Percentiles rank a stretch among this genome's conserved stretches.
Evolutionary conservation across 306 rosid genomes (phyloP).

Genomic region (Cicer judaicum): DNA sequence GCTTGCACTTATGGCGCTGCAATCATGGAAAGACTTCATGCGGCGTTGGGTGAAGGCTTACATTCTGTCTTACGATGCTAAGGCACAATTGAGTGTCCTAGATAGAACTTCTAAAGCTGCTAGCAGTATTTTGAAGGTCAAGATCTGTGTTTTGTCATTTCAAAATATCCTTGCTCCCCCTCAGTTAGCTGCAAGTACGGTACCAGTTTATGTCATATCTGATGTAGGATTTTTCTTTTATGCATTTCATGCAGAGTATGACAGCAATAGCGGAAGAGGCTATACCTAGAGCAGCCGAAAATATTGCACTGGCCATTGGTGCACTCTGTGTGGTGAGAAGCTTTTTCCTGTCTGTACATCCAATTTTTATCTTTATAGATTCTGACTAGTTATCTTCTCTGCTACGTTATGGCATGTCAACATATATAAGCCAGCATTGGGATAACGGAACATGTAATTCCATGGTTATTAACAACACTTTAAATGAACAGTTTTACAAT

Average conservation of each 20-base stretch:
- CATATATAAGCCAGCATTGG: constrained; percentile 10
- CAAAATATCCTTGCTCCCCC: constrained; percentile 24
- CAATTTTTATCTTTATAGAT: constrained; percentile 26
- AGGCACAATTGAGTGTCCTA: constrained; percentile 57
- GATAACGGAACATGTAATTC: constrained; percentile 33
- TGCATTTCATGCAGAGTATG: constrained; percentile 62
- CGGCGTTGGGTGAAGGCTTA: constrained; percentile 84
- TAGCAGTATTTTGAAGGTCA: constrained; percentile 78
- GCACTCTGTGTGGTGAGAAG: constrained; percentile 84
- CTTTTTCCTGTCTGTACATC: constrained; percentile 40
- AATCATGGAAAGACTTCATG: constrained; percentile 91
- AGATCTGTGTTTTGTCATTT: constrained; percentile 35
- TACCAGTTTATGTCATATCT: constrained; percentile 38
- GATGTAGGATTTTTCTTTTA: constrained; percentile 40
- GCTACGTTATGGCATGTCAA: constrained; percentile 33
- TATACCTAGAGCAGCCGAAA: constrained; percentile 92
- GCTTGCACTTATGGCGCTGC: constrained; percentile 78
- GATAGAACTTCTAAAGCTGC: constrained; percentile 84
- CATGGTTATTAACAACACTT: constrained; percentile 22
- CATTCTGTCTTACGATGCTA: constrained; percentile 54
- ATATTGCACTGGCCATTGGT: constrained; percentile 91
- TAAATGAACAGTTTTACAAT: constrained; percentile 33
- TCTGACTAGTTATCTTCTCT: constrained; percentile 35
- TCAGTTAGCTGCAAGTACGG: constrained; percentile 30
- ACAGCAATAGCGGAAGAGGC: constrained; percentile 70